phyloP scores from a whole-genome alignment of 371 early-diverging fungal genomes.

The Mucor racemosus region DNA sequence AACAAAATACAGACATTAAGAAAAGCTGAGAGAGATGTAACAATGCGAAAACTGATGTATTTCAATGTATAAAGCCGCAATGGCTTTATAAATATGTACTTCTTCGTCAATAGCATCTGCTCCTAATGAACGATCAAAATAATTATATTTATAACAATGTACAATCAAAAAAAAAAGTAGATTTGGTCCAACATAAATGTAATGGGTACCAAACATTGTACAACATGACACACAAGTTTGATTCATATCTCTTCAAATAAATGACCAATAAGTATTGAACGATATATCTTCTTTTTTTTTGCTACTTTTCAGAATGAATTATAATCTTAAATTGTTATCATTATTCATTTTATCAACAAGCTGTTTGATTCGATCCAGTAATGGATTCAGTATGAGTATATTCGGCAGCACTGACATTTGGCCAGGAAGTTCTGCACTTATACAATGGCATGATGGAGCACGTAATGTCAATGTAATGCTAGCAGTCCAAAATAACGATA shows the following conservation, averaged over 20 bases:
- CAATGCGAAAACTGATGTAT: neutral
- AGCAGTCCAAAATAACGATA: neutral
- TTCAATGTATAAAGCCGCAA: neutral
- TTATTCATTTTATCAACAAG: neutral
- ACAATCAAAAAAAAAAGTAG: too few relatives aligned
- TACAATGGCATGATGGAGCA: neutral
- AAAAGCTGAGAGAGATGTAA: neutral
- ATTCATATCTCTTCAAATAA: neutral
- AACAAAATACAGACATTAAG: neutral
- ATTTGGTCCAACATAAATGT: neutral
- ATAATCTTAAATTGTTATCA: neutral
- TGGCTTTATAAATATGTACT: neutral
- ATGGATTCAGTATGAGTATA: neutral
- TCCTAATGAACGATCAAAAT: neutral
- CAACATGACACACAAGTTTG: neutral
- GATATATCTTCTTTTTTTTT: neutral
- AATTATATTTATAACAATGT: too few relatives aligned
- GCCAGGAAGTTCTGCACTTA: neutral
- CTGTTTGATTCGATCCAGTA: neutral
- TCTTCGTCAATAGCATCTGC: neutral
- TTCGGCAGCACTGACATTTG: neutral
- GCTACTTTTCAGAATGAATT: neutral
- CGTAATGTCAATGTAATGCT: slow-evolving; percentile 1
- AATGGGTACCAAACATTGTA: neutral
- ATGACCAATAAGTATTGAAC: neutral